Conservation (phyloP, 2,329 filamentous ascomycete species). For the Fusarium anguioides region DNA sequence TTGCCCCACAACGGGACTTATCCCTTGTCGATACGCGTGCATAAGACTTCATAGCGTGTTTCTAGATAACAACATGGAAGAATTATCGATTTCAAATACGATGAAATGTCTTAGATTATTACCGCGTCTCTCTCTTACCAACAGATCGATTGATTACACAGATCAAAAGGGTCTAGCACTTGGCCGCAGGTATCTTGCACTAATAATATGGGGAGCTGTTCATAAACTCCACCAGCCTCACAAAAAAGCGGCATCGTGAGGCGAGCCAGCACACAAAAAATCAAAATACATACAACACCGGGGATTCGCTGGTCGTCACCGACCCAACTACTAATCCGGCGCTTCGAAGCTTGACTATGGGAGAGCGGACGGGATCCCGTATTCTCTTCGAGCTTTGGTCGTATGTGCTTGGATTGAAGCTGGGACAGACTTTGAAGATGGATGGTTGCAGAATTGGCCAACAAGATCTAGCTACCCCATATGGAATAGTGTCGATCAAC, state of each 20-base stretch:
- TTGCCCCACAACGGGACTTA: constrained; percentile 27
- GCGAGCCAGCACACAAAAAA: background rate
- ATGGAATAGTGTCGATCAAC: background rate
- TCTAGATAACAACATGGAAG: constrained; percentile 11
- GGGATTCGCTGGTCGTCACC: constrained; percentile 20
- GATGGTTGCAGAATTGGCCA: background rate
- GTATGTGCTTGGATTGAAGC: background rate
- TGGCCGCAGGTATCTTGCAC: background rate
- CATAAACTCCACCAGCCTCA: background rate
- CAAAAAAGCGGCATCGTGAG: background rate
- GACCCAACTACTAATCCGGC: constrained; percentile 23
- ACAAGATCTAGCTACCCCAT: background rate
- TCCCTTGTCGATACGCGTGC: constrained; percentile 4
- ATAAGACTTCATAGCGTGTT: constrained; percentile 3
- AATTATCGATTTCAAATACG: constrained; percentile 1
- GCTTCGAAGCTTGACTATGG: constrained; percentile 20
- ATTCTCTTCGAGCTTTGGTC: constrained; percentile 19
- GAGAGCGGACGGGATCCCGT: constrained; percentile 23
- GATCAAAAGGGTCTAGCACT: background rate
- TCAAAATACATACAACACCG: constrained; percentile 18
- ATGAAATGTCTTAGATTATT: constrained; percentile 4
- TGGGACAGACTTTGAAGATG: background rate
- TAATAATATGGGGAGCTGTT: background rate
- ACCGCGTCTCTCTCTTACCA: background rate
- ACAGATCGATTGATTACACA: background rate